These are phyloP conservation scores for Lactifluus subvellereus DNA, from an alignment of 768 basidiomycete genomes.

Conservation along the genomic window DNA sequence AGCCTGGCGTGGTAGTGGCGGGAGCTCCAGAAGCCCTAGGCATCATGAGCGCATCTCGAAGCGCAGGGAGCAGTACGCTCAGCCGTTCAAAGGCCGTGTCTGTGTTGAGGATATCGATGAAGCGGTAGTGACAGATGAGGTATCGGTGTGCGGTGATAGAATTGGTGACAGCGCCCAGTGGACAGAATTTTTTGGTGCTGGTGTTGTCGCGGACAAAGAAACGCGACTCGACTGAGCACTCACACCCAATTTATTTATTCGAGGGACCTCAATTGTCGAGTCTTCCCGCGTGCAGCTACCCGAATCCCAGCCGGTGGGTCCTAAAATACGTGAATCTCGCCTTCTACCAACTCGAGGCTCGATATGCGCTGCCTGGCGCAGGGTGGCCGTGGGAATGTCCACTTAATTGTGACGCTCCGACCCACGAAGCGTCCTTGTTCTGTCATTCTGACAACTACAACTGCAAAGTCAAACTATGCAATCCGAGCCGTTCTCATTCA, in stretches of 20 bases:
- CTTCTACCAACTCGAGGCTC: slow-evolving; percentile 29
- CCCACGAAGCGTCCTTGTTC: too few species aligned
- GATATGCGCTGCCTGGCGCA: background rate
- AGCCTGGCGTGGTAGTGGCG: background rate
- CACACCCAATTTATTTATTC: background rate
- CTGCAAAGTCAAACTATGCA: too few species aligned
- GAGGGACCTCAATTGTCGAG: slow-evolving; percentile 31
- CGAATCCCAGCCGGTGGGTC: slow-evolving; percentile 1
- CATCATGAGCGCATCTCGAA: slow-evolving; percentile 26
- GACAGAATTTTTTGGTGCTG: slow-evolving; percentile 40
- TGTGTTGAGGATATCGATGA: slow-evolving; percentile 42
- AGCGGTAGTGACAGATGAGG: slow-evolving; percentile 32
- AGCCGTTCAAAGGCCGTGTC: slow-evolving; percentile 29
- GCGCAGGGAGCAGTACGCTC: slow-evolving; percentile 26
- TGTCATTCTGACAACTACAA: too few species aligned
- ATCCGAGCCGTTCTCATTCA: background rate
- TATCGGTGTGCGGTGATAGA: too few species aligned
- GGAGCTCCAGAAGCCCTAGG: background rate
- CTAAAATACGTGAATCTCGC: slow-evolving; percentile 28
- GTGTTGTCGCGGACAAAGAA: background rate
- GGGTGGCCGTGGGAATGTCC: too few species aligned
- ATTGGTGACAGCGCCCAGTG: slow-evolving; percentile 44
- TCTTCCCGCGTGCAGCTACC: slow-evolving; percentile 28
- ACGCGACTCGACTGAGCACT: background rate
- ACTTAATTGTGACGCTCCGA: too few species aligned